Evolutionary conservation across 176 grass and related monocot species (phyloP), one percentile per base, ranked within the genome.

Genomic region (Hordeum marinum): DNA sequence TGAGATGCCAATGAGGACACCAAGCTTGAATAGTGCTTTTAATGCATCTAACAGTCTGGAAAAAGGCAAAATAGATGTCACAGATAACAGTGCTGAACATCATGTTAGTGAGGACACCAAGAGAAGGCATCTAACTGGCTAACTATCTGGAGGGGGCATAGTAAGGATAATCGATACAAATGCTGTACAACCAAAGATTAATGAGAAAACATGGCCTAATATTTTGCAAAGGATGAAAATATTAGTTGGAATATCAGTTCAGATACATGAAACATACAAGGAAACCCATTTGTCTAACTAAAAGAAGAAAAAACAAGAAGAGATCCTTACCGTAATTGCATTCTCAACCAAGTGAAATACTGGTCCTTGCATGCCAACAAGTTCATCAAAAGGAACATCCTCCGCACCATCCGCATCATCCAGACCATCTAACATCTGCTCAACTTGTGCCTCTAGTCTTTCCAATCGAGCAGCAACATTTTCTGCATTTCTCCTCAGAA

Each of bases 341-440:
- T 99, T 99, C 89, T 99, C 97, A 77, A 99, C 97, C 87, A 99
- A 88, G 87, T 99, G 97, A 66, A 99, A 99, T 26, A 99, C 94
- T 77, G 97, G 97, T 27, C 97, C 97, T 90, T 99, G 97, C 97
- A 99, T 99, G 11, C 97, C 97, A 5, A 99, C 90, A 57, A 99
- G 97, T 46, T 99, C 94, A 73, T 99, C 97, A 82, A 99, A 99
- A 29, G 97, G 97, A 85, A 99, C 94, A 78, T 99, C 97, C 72
- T 99, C 97, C 36, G 94, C 97, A 66, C 97, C 97, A 86, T 99
- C 97, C 23, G 97, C 97, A 50, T 99, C 97, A 92, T 99, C 97
- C 37, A 99, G 64, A 79, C 92, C 97, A 94, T 99, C 97, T 84
- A 99, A 78, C 92, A 99, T 99, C 84, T 99, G 97, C 80, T 99